Evolutionary conservation across 495 filamentous ascomycete genomes (phyloP).

Genomic region (Physcia stellaris): DNA sequence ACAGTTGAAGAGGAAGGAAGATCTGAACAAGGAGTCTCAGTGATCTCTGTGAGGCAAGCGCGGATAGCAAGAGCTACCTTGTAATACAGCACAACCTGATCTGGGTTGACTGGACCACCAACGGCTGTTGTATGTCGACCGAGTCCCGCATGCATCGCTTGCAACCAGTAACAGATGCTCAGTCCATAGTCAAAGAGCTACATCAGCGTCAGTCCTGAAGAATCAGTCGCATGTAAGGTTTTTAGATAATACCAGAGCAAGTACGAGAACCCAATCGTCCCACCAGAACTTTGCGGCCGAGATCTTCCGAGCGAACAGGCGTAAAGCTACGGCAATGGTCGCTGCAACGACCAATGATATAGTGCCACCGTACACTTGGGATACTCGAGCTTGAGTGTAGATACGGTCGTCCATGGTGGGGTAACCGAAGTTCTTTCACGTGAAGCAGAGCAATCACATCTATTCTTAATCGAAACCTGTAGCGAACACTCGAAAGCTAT

Average conservation of each 20-base stretch:
- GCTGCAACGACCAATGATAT: conserved; percentile 15
- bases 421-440: no score
- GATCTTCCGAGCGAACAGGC: conserved; percentile 18
- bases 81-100: conserved; percentile 23
- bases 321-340: conserved; percentile 19
- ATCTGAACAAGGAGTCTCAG: no score
- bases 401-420: no score
- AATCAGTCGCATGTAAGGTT: neutral
- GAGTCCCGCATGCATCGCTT: neutral
- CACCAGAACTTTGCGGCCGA: conserved; percentile 23
- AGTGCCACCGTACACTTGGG: conserved; percentile 2
- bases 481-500: no score
- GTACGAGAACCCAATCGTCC: conserved; percentile 25
- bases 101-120: conserved; percentile 10
- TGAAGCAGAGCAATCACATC: no score
- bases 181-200: conserved; percentile 10
- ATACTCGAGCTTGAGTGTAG: conserved; percentile 3
- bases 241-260: conserved; percentile 13
- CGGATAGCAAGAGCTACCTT: no score
- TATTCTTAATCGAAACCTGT: no score
- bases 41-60: no score
- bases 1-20: conserved; percentile 33
- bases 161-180: conserved; percentile 3
- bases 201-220: neutral
- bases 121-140: conserved; percentile 5